Conservation (phyloP, 306 rosid species). For the Dicorynia guianensis region DNA sequence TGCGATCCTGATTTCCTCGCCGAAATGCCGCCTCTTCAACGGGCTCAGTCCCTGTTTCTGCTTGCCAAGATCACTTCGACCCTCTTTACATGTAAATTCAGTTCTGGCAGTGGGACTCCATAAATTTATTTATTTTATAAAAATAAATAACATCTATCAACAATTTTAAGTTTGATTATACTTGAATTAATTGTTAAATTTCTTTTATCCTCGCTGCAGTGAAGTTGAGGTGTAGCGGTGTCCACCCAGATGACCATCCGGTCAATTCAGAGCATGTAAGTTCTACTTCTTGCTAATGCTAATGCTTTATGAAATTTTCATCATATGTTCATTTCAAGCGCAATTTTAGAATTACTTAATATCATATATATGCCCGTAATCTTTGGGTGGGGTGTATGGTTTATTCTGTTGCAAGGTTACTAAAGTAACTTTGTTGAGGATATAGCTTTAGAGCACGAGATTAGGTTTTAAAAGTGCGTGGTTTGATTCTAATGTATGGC, state of each 20-base stretch:
- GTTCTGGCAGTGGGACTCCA: background rate
- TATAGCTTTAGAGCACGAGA: background rate
- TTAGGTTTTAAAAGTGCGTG: background rate
- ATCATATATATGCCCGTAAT: background rate
- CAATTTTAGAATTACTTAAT: background rate
- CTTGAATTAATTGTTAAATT: constrained; percentile 12
- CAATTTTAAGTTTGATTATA: constrained; percentile 12
- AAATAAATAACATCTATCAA: background rate
- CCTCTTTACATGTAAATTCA: constrained; percentile 61
- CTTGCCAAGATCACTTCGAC: constrained; percentile 72
- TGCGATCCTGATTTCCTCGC: constrained; percentile 68
- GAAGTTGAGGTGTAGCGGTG: constrained; percentile 80
- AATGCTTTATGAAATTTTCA: constrained; percentile 35
- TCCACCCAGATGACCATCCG: constrained; percentile 76
- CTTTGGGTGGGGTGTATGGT: background rate
- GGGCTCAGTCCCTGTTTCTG: constrained; percentile 77
- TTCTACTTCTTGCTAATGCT: constrained; percentile 42
- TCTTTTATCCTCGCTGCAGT: constrained; percentile 55
- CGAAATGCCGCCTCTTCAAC: constrained; percentile 78
- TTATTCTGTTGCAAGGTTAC: background rate
- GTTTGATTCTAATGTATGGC: constrained; percentile 21
- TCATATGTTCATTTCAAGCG: constrained; percentile 9
- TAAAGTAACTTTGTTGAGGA: background rate
- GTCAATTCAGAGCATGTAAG: constrained; percentile 84
- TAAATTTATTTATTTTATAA: background rate